phyloP scores from a whole-genome alignment of 140 eudicot species.

The Cichorium intybus region DNA sequence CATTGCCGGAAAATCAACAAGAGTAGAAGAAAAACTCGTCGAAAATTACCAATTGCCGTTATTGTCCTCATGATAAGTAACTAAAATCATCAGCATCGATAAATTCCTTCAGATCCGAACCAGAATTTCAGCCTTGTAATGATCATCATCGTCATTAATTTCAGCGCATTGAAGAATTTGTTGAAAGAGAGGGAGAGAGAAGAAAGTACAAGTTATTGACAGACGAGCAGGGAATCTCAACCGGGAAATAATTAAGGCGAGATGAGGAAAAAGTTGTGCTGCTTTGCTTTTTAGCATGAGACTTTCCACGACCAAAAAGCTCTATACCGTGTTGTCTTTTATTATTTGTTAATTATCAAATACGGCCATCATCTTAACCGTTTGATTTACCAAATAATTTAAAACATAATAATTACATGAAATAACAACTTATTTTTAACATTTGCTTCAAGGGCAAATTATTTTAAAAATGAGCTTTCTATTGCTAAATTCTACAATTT shows the following conservation, averaged over 20 bases:
- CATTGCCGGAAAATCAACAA: constrained; percentile 7
- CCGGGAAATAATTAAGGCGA: constrained; percentile 21
- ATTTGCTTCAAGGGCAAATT: too few species aligned
- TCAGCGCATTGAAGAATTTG: constrained; percentile 17
- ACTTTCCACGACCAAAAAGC: constrained; percentile 41
- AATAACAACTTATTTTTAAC: too few species aligned
- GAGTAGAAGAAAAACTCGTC: neutral
- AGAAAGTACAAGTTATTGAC: constrained; percentile 10
- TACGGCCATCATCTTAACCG: constrained; percentile 14
- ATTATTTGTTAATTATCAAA: neutral
- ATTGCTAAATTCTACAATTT: too few species aligned
- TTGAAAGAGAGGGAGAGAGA: constrained; percentile 24
- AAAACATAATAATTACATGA: too few species aligned
- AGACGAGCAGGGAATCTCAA: constrained; percentile 24
- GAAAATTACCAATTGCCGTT: constrained; percentile 16
- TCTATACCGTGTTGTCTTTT: constrained; percentile 30
- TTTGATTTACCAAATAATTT: neutral
- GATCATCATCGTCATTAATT: constrained; percentile 12
- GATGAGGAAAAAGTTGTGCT: constrained; percentile 31
- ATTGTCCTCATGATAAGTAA: neutral
- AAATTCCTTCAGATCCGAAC: constrained; percentile 21
- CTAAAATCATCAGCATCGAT: constrained; percentile 15
- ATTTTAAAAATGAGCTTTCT: too few species aligned
- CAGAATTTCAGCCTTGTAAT: constrained; percentile 7
- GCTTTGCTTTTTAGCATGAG: constrained; percentile 41